Evolutionary conservation across 192 early-diverging fungal genomes (phyloP), one percentile per base, ranked within the genome.

Genomic region (Coemansia sp.): DNA sequence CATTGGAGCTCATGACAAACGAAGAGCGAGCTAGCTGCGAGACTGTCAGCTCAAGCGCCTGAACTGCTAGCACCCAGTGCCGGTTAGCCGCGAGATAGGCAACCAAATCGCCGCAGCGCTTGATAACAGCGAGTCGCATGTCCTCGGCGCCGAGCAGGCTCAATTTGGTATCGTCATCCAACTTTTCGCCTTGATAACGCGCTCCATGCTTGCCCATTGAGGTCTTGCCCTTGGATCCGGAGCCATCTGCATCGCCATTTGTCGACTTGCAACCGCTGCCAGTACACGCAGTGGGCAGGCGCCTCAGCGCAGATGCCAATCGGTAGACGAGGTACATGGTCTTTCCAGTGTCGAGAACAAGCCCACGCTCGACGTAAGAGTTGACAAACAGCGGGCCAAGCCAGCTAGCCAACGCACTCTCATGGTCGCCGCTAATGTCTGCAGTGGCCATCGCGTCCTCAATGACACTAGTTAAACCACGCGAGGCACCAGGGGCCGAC

Each of bases 311-410:
- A 6, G 72, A 35, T 0, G 59, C 49, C 27, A 83, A 45, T 5
- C 69, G 68, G 38, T 78, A 75, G 18, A 64, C 65, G 13, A 84
- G 70, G 0, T 44, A 66, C 88, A 91, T 87, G 4, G 87, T 68
- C 41, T 68, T 69, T 12, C 65, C 75, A 0, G 89, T 88, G 15
- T 86, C 84, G 20, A 91, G 74, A 9, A 91, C 88, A 4, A 90
- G 75, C 2, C 86, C 85, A 11, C 73, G 83, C 66, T 90, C 90
- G 7, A 69, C 59, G 64, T 85, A 90, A 11, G 74, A 27, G 60
- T 82, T 84, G 15, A 64, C 16, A 58, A 88, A 90, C 11, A 90
- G 73, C 20, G 68, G 59, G 15, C 39, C 35, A 13, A 78, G 63
- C 80, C 80, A 83, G 18, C 50, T 63, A 24, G 78, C 60, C 11